phyloP scores from a whole-genome alignment of 129 eudicot species.

The Calendula officinalis region DNA sequence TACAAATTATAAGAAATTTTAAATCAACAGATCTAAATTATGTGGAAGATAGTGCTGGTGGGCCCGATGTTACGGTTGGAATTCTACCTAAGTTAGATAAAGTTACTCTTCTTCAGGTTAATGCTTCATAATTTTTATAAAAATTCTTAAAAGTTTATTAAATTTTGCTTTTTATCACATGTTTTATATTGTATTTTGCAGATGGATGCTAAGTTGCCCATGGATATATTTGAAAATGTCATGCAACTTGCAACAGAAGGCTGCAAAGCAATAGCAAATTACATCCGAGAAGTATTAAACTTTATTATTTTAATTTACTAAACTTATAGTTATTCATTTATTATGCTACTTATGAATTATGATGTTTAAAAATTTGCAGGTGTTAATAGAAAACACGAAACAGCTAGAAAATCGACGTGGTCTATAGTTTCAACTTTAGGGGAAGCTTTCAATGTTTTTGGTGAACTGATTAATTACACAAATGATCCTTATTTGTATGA shows the following conservation, averaged over 20 bases:
- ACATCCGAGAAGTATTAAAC: slow-evolving; percentile 76
- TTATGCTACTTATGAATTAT: neutral
- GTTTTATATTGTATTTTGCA: slow-evolving; percentile 26
- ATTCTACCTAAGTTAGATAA: slow-evolving; percentile 82
- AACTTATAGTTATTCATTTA: neutral
- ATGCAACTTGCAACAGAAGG: slow-evolving; percentile 97
- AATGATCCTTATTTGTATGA: no score
- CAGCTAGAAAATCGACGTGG: slow-evolving; percentile 51
- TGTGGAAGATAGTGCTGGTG: slow-evolving; percentile 97
- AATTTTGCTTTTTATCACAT: neutral
- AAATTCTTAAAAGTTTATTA: neutral
- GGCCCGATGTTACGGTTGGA: slow-evolving; percentile 94
- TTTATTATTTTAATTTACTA: neutral
- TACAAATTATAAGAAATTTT: slow-evolving; percentile 9
- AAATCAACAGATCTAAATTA: slow-evolving; percentile 72
- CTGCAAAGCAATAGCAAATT: slow-evolving; percentile 91
- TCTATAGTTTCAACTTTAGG: neutral
- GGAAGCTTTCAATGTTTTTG: neutral
- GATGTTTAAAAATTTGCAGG: slow-evolving; percentile 39
- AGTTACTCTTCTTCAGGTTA: slow-evolving; percentile 94
- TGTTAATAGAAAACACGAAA: slow-evolving; percentile 79
- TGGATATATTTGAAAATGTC: slow-evolving; percentile 79
- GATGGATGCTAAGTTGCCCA: slow-evolving; percentile 91
- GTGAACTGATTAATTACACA: neutral
- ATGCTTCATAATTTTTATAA: neutral